phyloP scores from a whole-genome alignment of 345 rosid genomes.

The Salix arbutifolia region DNA sequence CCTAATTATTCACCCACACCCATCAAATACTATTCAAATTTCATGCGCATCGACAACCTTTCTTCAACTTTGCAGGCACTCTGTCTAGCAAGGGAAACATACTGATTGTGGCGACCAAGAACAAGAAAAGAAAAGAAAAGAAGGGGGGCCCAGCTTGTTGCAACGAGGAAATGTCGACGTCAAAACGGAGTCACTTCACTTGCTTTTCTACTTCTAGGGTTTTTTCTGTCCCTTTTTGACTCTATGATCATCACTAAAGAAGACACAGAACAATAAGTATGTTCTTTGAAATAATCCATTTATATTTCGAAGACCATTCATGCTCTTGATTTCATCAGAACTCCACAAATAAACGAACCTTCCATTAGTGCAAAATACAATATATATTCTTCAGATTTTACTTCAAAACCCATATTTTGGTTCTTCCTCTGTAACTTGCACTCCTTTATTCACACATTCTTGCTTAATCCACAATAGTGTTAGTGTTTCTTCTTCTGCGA shows the following conservation, averaged over 20 bases:
- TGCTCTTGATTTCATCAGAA: conserved; percentile 12
- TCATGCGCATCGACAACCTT: conserved; percentile 26
- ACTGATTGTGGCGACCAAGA: neutral
- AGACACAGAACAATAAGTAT: conserved; percentile 13
- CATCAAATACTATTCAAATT: neutral
- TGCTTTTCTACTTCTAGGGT: conserved; percentile 8
- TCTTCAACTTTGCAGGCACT: conserved; percentile 23
- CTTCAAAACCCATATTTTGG: neutral
- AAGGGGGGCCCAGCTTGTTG: neutral
- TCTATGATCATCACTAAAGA: neutral
- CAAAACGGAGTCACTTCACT: conserved; percentile 1
- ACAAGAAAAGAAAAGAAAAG: neutral
- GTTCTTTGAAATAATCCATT: conserved; percentile 4
- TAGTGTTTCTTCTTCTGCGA: neutral
- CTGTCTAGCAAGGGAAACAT: neutral
- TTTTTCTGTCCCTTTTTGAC: conserved; percentile 1
- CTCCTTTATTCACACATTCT: neutral
- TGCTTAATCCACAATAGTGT: neutral
- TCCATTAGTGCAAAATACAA: neutral
- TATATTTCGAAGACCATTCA: neutral
- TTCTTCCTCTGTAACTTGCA: neutral
- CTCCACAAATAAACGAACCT: neutral
- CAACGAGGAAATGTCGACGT: conserved; percentile 3
- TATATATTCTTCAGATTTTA: neutral
- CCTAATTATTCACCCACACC: conserved; percentile 32